Conservation (phyloP, 306 rosid species). For the Trifolium pratense region DNA sequence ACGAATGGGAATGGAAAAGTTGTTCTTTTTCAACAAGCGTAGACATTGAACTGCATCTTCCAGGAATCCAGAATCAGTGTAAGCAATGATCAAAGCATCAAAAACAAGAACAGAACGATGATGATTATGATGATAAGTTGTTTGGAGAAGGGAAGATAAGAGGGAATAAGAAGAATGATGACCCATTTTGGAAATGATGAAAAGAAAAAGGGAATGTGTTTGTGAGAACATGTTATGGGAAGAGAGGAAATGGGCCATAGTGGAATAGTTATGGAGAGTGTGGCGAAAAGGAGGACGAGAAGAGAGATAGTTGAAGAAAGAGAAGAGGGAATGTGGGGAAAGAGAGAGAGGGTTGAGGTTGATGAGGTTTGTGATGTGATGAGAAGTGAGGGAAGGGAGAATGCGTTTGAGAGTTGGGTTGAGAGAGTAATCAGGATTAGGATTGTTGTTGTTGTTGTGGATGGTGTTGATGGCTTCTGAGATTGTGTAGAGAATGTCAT, state of each 20-base stretch:
- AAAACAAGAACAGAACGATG: constrained; percentile 44
- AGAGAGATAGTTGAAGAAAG: constrained; percentile 76
- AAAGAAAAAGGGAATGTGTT: constrained; percentile 58
- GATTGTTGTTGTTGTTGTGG: constrained; percentile 2
- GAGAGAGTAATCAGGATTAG: constrained; percentile 36
- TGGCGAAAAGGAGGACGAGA: constrained; percentile 69
- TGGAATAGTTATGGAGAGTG: constrained; percentile 61
- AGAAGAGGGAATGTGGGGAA: constrained; percentile 64
- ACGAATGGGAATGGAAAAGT: constrained; percentile 49
- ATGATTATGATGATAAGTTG: not conserved
- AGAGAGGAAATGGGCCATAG: constrained; percentile 73
- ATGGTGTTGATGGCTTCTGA: constrained; percentile 59
- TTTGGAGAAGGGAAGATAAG: constrained; percentile 50
- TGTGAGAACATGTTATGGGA: constrained; percentile 54
- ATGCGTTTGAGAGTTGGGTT: constrained; percentile 50
- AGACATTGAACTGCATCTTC: constrained; percentile 67
- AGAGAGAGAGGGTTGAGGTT: constrained; percentile 70
- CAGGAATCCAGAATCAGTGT: constrained; percentile 56
- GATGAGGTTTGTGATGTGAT: constrained; percentile 63
- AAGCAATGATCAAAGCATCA: constrained; percentile 65
- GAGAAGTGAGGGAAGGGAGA: constrained; percentile 65
- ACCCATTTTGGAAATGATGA: constrained; percentile 69
- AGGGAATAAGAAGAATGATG: constrained; percentile 59
- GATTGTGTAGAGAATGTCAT: constrained; percentile 44
- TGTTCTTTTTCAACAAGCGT: constrained; percentile 50